Percentiles rank a stretch among this genome's conserved stretches.
phyloP scores from a whole-genome alignment of 73 alveolate species.

The Paramecium octaurelia region DNA sequence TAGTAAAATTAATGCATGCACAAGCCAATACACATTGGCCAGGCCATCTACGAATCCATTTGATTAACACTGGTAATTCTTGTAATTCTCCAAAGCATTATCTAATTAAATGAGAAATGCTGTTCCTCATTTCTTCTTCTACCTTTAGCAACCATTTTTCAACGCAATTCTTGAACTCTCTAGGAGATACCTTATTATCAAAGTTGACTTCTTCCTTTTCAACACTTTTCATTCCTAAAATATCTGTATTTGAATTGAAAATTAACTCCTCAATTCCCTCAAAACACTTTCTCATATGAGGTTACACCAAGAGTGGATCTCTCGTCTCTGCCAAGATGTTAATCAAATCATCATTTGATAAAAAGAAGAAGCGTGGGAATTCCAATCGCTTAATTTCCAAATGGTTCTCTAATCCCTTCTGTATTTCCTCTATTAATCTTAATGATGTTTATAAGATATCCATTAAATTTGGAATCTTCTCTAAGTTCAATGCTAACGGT shows the following conservation, averaged over 20 bases:
- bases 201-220: constrained; percentile 97
- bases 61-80: constrained; percentile 73
- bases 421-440: constrained; percentile 55
- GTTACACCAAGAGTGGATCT: constrained; percentile 97
- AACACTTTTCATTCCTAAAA: constrained; percentile 94
- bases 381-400: constrained; percentile 86
- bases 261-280: constrained; percentile 90
- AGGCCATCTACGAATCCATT: constrained; percentile 75
- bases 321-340: constrained; percentile 93
- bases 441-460: constrained; percentile 79
- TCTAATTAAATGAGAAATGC: constrained; percentile 78
- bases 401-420: constrained; percentile 76
- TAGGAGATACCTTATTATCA: constrained; percentile 87
- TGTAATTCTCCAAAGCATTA: constrained; percentile 82
- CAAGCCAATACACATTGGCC: constrained; percentile 61
- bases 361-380: constrained; percentile 98
- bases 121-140: constrained; percentile 83
- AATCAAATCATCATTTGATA: constrained; percentile 75
- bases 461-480: constrained; percentile 80
- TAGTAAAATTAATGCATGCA: constrained; percentile 73
- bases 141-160: constrained; percentile 89
- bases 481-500: constrained; percentile 82
- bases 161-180: constrained; percentile 86
- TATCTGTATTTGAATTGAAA: constrained; percentile 94
- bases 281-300: constrained; percentile 98